Percentiles rank a stretch among this genome's conserved stretches.
phyloP scores from a whole-genome alignment of 257 asterid genomes.

The Hygrophila difformis region DNA sequence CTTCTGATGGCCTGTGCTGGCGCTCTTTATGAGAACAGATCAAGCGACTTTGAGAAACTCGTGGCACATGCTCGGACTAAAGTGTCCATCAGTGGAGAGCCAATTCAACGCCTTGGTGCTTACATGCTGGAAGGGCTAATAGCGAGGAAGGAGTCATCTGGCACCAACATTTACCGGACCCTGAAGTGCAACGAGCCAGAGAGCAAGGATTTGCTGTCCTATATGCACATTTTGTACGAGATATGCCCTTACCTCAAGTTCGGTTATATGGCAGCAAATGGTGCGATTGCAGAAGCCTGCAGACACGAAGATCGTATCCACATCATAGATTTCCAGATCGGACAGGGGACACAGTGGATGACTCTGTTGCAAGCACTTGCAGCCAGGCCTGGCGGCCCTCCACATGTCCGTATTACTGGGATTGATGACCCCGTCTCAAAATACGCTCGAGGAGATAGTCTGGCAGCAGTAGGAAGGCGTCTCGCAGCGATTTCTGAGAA shows the following conservation, averaged over 20 bases:
- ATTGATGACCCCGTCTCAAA: constrained; percentile 81
- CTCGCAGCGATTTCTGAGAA: constrained; percentile 57
- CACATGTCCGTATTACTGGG: constrained; percentile 85
- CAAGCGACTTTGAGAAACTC: constrained; percentile 39
- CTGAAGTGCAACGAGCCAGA: constrained; percentile 69
- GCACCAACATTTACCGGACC: constrained; percentile 65
- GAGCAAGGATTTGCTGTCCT: constrained; percentile 62
- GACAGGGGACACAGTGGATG: constrained; percentile 91
- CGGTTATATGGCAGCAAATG: constrained; percentile 96
- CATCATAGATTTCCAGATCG: constrained; percentile 85
- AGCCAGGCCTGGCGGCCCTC: constrained; percentile 81
- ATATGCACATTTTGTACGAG: constrained; percentile 81
- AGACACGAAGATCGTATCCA: constrained; percentile 73
- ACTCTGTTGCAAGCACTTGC: constrained; percentile 91
- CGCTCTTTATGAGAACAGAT: constrained; percentile 53
- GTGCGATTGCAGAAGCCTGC: constrained; percentile 89
- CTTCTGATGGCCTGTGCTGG: constrained; percentile 62
- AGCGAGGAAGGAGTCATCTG: constrained; percentile 77
- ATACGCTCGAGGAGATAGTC: constrained; percentile 75
- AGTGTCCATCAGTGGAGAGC: constrained; percentile 79
- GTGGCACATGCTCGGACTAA: constrained; percentile 41
- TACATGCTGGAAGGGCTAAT: constrained; percentile 80
- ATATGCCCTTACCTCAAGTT: constrained; percentile 85
- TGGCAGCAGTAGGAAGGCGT: constrained; percentile 39
- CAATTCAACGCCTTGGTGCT: constrained; percentile 91